These are phyloP conservation scores for Euphrasia arctica DNA, from an alignment of 305 asterid genomes.

Conservation along the genomic window DNA sequence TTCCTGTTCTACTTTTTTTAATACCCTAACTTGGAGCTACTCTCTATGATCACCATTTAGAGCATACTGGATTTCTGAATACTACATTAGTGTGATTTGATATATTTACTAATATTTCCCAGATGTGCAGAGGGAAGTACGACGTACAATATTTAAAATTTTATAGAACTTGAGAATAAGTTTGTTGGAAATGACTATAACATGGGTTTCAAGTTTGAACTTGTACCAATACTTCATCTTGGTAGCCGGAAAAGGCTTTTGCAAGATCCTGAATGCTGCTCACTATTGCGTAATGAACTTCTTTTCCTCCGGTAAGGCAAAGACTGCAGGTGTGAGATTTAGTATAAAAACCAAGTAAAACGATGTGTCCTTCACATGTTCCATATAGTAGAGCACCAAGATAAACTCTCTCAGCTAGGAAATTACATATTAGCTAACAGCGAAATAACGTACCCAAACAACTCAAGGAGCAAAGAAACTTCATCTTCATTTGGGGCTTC, in stretches of 20 bases:
- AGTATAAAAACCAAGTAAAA: neutral
- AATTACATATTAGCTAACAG: slow-evolving; percentile 10
- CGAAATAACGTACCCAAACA: slow-evolving; percentile 64
- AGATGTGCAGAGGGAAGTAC: slow-evolving; percentile 11
- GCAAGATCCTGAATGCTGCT: slow-evolving; percentile 99
- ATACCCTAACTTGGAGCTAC: slow-evolving; percentile 11
- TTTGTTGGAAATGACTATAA: slow-evolving; percentile 15
- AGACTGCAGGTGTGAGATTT: slow-evolving; percentile 49
- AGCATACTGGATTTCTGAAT: neutral
- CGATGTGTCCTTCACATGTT: neutral
- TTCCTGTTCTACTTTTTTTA: neutral
- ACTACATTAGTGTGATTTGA: neutral
- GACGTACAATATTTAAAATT: slow-evolving; percentile 14
- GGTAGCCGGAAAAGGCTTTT: slow-evolving; percentile 76
- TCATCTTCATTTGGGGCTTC: slow-evolving; percentile 93
- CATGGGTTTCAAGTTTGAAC: slow-evolving; percentile 17
- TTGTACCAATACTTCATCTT: slow-evolving; percentile 92
- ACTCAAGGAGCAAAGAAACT: slow-evolving; percentile 81
- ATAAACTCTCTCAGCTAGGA: slow-evolving; percentile 13
- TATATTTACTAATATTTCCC: neutral
- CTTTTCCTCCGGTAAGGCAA: slow-evolving; percentile 91
- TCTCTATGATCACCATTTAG: neutral
- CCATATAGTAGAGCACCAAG: neutral
- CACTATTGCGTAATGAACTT: slow-evolving; percentile 86
- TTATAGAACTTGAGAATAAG: slow-evolving; percentile 6